Base-by-base conservation (phyloP, 2,329 filamentous ascomycete species). In the Septoria linicola region DNA sequence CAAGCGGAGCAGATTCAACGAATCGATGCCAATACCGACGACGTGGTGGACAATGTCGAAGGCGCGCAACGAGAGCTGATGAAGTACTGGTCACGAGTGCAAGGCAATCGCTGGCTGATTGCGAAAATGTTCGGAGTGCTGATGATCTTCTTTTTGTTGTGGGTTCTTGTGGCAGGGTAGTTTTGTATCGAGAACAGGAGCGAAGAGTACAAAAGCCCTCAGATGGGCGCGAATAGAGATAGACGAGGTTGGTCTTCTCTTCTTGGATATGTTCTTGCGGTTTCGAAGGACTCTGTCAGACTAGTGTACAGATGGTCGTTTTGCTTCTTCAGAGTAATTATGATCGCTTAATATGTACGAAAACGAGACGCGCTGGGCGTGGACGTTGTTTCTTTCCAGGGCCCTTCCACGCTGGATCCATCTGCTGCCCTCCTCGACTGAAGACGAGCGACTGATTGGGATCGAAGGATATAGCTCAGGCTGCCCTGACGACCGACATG, bases 1-100 rank as follows among this genome's bases (percentile, higher is more conserved):
- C 93, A 99, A 73, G 89, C 88, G 55, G 93, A 96, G 72, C 95
- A 96, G 87, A 95, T 99, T 59, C 89, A 97, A 72, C 80, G 92
- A 42, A 96, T 96, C 66, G 92, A 97, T 65, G 92, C 92, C 59
- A 96, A 97, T 70, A 96, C 92, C 1, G 93, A 99, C 66, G 91
- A 96, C 63, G 89, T 99, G 4, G 92, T 99, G 48, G 92, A 97
- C 66, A 99, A 99, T 63, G 92, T 99, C n/a, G 83, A 96, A 66
- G 93, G 93, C 14, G 93, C 93, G 4, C 93, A 99, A 69, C 80
- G 91, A 57, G 92, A 99, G 72, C 70, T 99, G 66, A 82, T 99
- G 73, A 96, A 96, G 71, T 99, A 97, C 73, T 99, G 93, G 92
- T 87, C 83, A 21, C 81, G 91, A 34, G 91, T 97, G 21, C 93